Evolutionary conservation across 1,284 basidiomycete species (phyloP).

Genomic region (Phellopilus nigrolimitatus): DNA sequence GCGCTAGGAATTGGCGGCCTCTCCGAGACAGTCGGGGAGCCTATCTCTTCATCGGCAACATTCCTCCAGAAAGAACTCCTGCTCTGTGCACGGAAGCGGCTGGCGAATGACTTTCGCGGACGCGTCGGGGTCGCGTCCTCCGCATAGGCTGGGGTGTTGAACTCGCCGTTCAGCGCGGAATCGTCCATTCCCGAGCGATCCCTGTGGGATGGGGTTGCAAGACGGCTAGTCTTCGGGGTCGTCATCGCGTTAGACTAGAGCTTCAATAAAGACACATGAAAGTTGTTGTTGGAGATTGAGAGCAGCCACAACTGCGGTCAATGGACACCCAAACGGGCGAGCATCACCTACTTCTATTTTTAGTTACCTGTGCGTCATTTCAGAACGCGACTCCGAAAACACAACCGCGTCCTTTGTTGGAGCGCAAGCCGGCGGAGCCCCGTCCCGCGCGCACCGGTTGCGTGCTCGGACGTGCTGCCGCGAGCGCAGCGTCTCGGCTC

Average conservation of each 20-base stretch:
- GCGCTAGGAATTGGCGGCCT: constrained; percentile 72
- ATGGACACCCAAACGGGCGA: neutral
- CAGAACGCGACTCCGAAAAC: too few relatives aligned
- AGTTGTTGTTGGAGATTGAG: neutral
- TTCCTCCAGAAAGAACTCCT: constrained; percentile 13
- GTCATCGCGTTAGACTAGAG: constrained; percentile 16
- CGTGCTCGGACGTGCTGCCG: too few relatives aligned
- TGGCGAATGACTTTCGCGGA: constrained; percentile 8
- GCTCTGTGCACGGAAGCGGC: constrained; percentile 7
- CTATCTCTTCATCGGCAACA: constrained; percentile 24
- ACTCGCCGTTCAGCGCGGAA: constrained; percentile 3
- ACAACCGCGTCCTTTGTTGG: too few relatives aligned
- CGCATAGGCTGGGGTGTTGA: neutral
- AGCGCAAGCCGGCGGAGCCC: too few relatives aligned
- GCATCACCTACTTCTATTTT: too few relatives aligned
- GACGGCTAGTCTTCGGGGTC: constrained; percentile 10
- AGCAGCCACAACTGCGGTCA: too few relatives aligned
- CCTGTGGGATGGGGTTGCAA: neutral
- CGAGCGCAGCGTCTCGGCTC: too few relatives aligned
- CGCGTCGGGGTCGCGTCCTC: constrained; percentile 7
- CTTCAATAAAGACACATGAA: neutral
- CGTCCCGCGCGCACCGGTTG: too few relatives aligned
- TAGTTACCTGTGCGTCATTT: too few relatives aligned
- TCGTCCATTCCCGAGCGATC: neutral
- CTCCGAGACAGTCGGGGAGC: constrained; percentile 33